Percentiles rank a stretch among this genome's conserved stretches.
Conservation (phyloP, 1,139 yeast genomes). For the Casaregolazyma suthepensis region DNA sequence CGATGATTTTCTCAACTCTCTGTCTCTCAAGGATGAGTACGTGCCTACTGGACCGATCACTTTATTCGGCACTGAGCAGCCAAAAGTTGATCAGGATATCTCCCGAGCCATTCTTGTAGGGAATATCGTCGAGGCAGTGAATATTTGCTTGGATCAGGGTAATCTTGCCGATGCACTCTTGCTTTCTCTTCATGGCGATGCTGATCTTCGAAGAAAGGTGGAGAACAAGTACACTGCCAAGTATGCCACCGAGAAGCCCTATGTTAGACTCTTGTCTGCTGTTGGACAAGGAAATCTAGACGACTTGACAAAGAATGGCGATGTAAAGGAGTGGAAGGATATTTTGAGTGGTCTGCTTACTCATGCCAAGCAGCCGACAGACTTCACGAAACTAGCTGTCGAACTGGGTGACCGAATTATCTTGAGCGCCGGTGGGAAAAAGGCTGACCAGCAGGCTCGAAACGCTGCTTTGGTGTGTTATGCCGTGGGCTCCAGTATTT, state of each 20-base stretch:
- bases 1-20: constrained; percentile 30
- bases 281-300: constrained; percentile 51
- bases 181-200: constrained; percentile 66
- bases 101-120: constrained; percentile 57
- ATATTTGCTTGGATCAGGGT: constrained; percentile 56
- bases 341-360: constrained; percentile 67
- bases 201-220: constrained; percentile 55
- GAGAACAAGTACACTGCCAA: constrained; percentile 63
- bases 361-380: constrained; percentile 38
- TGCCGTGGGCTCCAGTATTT: constrained; percentile 75
- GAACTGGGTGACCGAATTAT: constrained; percentile 70
- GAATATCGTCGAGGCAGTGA: constrained; percentile 61
- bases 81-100: constrained; percentile 45
- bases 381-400: constrained; percentile 50
- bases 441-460: constrained; percentile 42
- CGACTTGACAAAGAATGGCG: constrained; percentile 74
- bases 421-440: constrained; percentile 16
- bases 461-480: constrained; percentile 73
- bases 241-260: constrained; percentile 46
- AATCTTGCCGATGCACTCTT: constrained; percentile 73
- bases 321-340: constrained; percentile 76
- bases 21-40: constrained; percentile 20
- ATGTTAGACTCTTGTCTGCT: constrained; percentile 70
- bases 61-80: constrained; percentile 35
- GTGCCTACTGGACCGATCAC: constrained; percentile 41